phyloP scores from a whole-genome alignment of 495 filamentous ascomycete genomes.

The Podospora tetraspora region DNA sequence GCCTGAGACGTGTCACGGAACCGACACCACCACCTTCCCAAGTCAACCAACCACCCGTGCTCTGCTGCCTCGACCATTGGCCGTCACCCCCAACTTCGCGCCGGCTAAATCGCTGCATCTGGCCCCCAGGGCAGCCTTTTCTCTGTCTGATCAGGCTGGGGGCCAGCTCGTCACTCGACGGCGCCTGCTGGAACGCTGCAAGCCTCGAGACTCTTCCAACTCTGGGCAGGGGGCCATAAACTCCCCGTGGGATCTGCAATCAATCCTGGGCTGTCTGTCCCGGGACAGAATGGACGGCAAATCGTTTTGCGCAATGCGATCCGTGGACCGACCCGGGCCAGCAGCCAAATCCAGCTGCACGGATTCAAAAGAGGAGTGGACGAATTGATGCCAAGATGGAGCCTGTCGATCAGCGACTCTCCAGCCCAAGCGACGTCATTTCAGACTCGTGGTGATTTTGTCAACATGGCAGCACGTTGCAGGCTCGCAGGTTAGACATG shows the following conservation, averaged over 20 bases:
- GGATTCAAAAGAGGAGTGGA: background rate
- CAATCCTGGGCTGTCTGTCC: background rate
- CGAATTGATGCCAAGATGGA: slow-evolving; percentile 7
- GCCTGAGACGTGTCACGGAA: background rate
- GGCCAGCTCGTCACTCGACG: background rate
- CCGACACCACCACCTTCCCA: background rate
- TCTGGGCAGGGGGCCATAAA: background rate
- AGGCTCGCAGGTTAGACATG: background rate
- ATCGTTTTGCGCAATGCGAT: background rate
- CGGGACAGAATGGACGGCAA: background rate
- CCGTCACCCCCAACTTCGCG: background rate
- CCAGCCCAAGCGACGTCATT: background rate
- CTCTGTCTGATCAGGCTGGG: background rate
- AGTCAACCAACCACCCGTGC: background rate
- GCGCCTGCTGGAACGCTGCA: background rate
- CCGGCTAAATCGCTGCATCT: background rate
- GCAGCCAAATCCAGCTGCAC: background rate
- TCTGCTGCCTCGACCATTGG: background rate
- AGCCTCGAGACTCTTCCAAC: background rate
- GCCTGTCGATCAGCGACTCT: slow-evolving; percentile 4
- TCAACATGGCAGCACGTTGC: background rate
- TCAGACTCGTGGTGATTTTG: background rate
- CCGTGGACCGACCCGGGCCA: background rate
- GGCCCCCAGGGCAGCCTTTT: background rate
- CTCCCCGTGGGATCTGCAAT: background rate